Percentiles rank a stretch among this genome's conserved stretches.
phyloP scores from a whole-genome alignment of 345 rosid genomes.

The Atalantia buxifolia region DNA sequence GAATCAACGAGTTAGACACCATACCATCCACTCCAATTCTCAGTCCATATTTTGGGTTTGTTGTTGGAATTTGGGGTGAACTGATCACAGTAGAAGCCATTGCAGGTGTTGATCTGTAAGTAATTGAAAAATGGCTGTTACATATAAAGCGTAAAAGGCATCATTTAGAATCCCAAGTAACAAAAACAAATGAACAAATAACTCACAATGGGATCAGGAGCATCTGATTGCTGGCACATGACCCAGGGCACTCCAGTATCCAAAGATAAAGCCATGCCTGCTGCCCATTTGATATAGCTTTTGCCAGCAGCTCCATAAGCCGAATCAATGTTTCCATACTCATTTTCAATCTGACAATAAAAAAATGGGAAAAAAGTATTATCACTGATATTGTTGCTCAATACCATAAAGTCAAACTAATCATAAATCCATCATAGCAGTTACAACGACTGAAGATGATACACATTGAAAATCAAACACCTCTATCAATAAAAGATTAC shows the following conservation, averaged over 20 bases:
- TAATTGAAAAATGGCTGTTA: background rate
- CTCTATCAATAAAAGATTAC: background rate
- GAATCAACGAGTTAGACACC: constrained; percentile 14
- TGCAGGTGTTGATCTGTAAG: constrained; percentile 89
- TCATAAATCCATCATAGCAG: background rate
- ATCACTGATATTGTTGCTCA: background rate
- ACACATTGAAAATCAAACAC: constrained; percentile 1
- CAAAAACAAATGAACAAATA: background rate
- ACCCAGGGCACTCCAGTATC: constrained; percentile 98
- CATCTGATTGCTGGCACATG: constrained; percentile 93
- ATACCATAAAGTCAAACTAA: constrained; percentile 9
- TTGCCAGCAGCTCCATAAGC: constrained; percentile 72
- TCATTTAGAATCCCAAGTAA: background rate
- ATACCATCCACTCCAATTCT: constrained; percentile 98
- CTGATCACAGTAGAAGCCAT: constrained; percentile 95
- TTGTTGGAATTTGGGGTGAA: constrained; percentile 84
- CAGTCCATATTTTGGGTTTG: constrained; percentile 98
- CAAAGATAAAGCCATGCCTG: constrained; percentile 79
- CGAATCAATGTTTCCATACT: constrained; percentile 75
- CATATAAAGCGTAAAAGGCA: background rate
- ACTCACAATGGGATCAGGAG: constrained; percentile 92
- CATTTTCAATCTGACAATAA: constrained; percentile 82
- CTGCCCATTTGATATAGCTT: constrained; percentile 83
- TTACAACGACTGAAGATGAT: background rate
- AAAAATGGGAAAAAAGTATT: background rate